A percentile compares a stretch with the other conserved stretches of the same genome.
Conservation (phyloP, 441 rosid genomes). For the Geranium incanum region DNA sequence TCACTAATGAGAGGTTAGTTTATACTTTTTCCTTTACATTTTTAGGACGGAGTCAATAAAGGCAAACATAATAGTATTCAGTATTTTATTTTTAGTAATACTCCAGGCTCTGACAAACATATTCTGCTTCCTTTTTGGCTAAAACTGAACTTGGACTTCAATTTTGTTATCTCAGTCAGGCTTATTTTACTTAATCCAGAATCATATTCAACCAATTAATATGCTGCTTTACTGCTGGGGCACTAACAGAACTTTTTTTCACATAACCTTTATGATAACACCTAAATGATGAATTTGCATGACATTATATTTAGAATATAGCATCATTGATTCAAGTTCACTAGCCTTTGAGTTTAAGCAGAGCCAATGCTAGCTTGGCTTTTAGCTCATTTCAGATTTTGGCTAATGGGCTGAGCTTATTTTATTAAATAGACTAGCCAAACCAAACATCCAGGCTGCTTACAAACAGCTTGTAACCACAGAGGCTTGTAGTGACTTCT, state of each 20-base stretch:
- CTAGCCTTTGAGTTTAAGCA: background rate
- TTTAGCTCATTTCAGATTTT: background rate
- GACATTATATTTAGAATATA: background rate
- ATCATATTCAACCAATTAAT: background rate
- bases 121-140: background rate
- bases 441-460: background rate
- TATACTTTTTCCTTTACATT: slow-evolving; percentile 8
- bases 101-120: background rate
- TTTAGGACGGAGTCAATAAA: background rate
- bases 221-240: background rate
- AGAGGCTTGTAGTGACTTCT: background rate
- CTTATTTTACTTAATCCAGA: background rate
- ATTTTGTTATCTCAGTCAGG: background rate
- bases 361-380: background rate
- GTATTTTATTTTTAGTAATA: background rate
- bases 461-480: background rate
- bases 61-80: background rate
- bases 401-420: background rate
- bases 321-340: background rate
- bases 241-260: too few relatives aligned
- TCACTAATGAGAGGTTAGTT: slow-evolving; percentile 72
- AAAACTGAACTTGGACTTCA: background rate
- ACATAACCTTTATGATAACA: too few relatives aligned
- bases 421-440: background rate
- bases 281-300: too few relatives aligned